Evolutionary conservation across 2,329 filamentous ascomycete genomes (phyloP).

Genomic region (Aureobasidium mangrovei): DNA sequence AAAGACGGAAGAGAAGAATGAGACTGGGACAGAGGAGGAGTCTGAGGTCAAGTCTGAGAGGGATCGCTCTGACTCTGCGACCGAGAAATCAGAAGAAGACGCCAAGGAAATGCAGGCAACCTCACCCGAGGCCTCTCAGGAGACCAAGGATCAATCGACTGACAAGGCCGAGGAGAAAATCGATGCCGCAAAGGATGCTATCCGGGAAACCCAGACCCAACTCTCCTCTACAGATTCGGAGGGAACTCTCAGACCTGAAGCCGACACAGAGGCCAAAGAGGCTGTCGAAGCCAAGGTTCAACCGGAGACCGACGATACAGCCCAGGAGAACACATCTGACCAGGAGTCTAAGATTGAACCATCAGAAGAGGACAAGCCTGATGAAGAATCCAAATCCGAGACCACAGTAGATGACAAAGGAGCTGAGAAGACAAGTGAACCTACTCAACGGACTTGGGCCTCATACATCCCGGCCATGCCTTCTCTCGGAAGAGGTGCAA

Average conservation of each 20-base stretch:
- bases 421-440: not conserved
- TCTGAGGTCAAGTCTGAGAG: not conserved
- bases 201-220: not conserved
- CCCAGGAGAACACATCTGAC: too few species aligned
- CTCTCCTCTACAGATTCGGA: not conserved
- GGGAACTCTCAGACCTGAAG: not conserved
- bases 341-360: not conserved
- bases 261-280: not conserved
- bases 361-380: not conserved
- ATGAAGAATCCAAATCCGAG: not conserved
- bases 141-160: not conserved
- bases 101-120: not conserved
- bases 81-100: not conserved
- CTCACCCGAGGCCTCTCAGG: not conserved
- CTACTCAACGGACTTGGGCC: conserved; percentile 8
- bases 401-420: not conserved
- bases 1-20: conserved; percentile 24
- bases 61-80: too few species aligned
- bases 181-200: not conserved
- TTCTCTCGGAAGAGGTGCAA: not conserved
- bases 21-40: not conserved
- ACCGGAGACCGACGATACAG: not conserved
- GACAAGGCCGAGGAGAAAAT: conserved; percentile 17
- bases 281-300: conserved; percentile 27
- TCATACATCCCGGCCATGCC: conserved; percentile 13